Conservation (phyloP, 78 protist genomes). For the Dictyostelium intermedium region DNA sequence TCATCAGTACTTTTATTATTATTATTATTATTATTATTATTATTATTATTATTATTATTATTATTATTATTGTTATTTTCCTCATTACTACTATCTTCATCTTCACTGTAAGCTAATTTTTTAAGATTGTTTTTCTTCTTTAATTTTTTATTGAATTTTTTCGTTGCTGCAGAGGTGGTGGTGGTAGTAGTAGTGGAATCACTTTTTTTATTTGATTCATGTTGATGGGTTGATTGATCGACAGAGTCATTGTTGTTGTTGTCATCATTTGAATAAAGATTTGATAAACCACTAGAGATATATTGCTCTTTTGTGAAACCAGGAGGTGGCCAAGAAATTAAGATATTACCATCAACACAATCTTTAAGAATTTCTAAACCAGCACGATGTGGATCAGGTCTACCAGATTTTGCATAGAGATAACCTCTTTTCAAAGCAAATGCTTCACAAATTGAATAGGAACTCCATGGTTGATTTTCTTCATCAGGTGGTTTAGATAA, state of each 20-base stretch:
- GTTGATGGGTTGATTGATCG: not conserved
- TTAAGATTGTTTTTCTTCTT: not conserved
- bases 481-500: slow-evolving; percentile 54
- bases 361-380: slow-evolving; percentile 61
- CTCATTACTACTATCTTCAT: not conserved
- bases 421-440: slow-evolving; percentile 72
- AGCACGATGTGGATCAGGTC: slow-evolving; percentile 75
- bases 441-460: slow-evolving; percentile 62
- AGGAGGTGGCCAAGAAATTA: slow-evolving; percentile 78
- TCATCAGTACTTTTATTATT: not conserved
- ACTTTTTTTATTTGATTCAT: not conserved
- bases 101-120: not conserved
- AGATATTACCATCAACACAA: slow-evolving; percentile 72
- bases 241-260: not conserved
- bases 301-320: slow-evolving; percentile 19
- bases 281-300: not conserved
- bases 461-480: slow-evolving; percentile 29
- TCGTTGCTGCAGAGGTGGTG: not conserved
- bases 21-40: not conserved
- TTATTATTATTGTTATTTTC: not conserved
- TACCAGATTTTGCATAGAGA: slow-evolving; percentile 56
- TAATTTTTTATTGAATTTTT: slow-evolving; percentile 1
- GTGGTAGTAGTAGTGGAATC: too few species aligned
- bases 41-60: not conserved
- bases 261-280: not conserved